Percentiles rank a stretch among this genome's conserved stretches.
Evolutionary conservation across 2,329 filamentous ascomycete species (phyloP).

Genomic region (Fusarium citri): DNA sequence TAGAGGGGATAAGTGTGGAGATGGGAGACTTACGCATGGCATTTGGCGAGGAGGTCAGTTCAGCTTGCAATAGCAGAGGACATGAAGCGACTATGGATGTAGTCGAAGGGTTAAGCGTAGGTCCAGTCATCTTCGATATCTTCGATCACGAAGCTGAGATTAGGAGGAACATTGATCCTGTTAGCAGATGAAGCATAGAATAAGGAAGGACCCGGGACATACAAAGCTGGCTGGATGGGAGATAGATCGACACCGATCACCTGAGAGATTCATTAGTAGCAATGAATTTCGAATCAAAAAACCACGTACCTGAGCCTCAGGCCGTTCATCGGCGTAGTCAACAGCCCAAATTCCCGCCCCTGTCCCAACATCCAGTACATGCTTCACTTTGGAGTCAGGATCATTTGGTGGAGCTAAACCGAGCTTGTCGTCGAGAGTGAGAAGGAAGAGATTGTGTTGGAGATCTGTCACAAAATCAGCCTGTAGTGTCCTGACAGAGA

Average conservation of each 20-base stretch:
- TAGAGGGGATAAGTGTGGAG: accelerated
- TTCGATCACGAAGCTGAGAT: constrained; percentile 26
- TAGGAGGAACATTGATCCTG: constrained; percentile 13
- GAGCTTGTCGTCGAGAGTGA: constrained; percentile 29
- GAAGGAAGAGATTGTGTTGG: constrained; percentile 33
- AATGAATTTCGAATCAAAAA: accelerated
- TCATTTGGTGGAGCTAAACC: constrained; percentile 31
- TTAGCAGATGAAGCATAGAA: background rate
- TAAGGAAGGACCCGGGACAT: accelerated
- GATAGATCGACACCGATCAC: constrained; percentile 28
- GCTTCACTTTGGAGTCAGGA: constrained; percentile 12
- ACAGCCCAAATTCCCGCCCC: constrained; percentile 41
- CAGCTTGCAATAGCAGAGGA: constrained; percentile 22
- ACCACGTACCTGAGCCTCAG: constrained; percentile 11
- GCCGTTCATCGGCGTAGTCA: constrained; percentile 33
- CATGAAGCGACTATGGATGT: constrained; percentile 37
- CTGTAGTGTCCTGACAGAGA: background rate
- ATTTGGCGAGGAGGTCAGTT: constrained; percentile 9
- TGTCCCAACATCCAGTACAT: constrained; percentile 36
- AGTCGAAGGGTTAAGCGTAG: constrained; percentile 24
- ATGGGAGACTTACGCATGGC: background rate
- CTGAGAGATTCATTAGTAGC: background rate
- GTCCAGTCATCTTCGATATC: constrained; percentile 36
- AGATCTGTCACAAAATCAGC: constrained; percentile 1
- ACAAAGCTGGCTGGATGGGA: constrained; percentile 33